phyloP scores from a whole-genome alignment of 1,284 basidiomycete genomes.

The Cryptococcus sp. region DNA sequence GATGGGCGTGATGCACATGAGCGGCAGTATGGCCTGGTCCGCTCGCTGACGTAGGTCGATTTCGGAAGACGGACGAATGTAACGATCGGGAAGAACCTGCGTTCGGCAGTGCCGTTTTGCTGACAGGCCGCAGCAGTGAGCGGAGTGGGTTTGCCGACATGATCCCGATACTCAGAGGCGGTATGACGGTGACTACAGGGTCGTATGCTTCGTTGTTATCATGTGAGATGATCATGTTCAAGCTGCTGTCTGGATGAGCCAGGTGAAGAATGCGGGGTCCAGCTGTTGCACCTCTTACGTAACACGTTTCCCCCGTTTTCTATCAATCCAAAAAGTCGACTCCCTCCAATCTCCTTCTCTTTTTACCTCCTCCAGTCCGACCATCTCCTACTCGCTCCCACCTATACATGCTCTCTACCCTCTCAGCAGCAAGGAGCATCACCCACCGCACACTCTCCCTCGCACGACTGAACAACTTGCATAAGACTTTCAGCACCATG shows the following conservation, averaged over 20 bases:
- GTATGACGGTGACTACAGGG: too few relatives aligned
- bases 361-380: neutral
- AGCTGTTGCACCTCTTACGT: neutral
- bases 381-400: neutral
- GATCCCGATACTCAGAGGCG: neutral
- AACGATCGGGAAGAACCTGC: constrained; percentile 5
- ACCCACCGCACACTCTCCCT: neutral
- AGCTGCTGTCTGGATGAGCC: too few relatives aligned
- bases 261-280: too few relatives aligned
- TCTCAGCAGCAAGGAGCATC: neutral
- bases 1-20: constrained; percentile 4
- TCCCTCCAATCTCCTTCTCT: neutral
- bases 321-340: neutral
- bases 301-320: neutral
- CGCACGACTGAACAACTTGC: too few relatives aligned
- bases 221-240: too few relatives aligned
- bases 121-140: neutral
- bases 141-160: constrained; percentile 7
- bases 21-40: constrained; percentile 2
- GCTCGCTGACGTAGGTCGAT: constrained; percentile 1
- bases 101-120: neutral
- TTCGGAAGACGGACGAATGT: constrained; percentile 6
- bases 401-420: constrained; percentile 16
- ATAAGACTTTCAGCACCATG: constrained; percentile 52
- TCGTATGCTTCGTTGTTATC: too few relatives aligned